phyloP scores from a whole-genome alignment of 179 eudicot genomes.

The Corrigiola litoralis region DNA sequence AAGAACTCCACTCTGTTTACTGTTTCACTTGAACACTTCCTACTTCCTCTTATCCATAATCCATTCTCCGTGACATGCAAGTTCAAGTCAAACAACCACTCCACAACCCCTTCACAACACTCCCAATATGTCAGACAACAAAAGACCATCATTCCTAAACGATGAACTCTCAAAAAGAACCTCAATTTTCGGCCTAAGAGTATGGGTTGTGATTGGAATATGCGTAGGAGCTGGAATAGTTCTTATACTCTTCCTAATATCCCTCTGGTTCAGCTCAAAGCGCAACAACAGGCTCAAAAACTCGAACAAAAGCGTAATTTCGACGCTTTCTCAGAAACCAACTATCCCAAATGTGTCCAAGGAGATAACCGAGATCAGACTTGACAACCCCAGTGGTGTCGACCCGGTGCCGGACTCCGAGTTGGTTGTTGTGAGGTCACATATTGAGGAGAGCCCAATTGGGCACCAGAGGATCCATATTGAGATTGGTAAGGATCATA shows the following conservation, averaged over 20 bases:
- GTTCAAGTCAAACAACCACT: not conserved
- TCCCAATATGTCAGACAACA: not conserved
- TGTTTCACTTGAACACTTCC: too few species aligned
- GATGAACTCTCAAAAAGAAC: constrained; percentile 19
- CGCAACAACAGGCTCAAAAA: constrained; percentile 3
- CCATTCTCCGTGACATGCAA: not conserved
- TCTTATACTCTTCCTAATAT: constrained; percentile 11
- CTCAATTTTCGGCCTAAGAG: constrained; percentile 13
- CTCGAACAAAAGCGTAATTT: not conserved
- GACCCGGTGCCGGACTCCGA: not conserved
- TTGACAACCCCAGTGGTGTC: not conserved
- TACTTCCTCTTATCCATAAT: too few species aligned
- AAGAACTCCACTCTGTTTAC: too few species aligned
- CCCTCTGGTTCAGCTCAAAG: constrained; percentile 15
- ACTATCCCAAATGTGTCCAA: constrained; percentile 14
- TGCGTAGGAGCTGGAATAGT: constrained; percentile 17
- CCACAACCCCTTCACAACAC: too few species aligned
- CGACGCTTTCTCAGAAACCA: not conserved
- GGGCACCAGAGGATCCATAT: constrained; percentile 30
- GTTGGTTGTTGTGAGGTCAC: not conserved
- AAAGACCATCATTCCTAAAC: constrained; percentile 8
- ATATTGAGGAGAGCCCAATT: constrained; percentile 11
- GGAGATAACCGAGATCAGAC: constrained; percentile 24
- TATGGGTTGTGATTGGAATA: constrained; percentile 24
- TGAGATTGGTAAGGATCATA: constrained; percentile 41